Base-by-base conservation (phyloP, 2,329 filamentous ascomycete genomes). In the Acrocalymma vagum region DNA sequence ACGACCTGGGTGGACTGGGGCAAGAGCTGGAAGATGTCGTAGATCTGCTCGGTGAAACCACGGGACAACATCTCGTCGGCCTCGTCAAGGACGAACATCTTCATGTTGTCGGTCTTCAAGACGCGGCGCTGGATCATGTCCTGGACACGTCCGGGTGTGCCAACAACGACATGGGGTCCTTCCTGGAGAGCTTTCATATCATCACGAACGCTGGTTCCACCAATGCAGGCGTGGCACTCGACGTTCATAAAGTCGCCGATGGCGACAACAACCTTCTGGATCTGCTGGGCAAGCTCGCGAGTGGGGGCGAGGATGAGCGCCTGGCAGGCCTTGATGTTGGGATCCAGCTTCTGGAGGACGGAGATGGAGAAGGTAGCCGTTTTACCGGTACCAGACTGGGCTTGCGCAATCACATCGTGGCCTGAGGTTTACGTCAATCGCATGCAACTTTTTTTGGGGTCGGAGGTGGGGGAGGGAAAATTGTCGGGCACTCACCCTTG, bases 1-100 rank as follows among this genome's bases (percentile, higher is more conserved):
- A 97, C 93, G 59, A 99, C 94, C 83, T 99, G 94, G 72, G 93
- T 99, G 53, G 90, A 92, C 79, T 96, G 94, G 43, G 94, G 94
- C 39, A 99, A 88, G 49, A 96, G 89, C 79, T 96, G 93, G 87
- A 96, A 99, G 79, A 99, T 95, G 77, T 99, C 94, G 84, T 99
- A 99, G 80, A 99, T 99, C 82, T 99, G 94, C 82, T 99, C 94
- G 67, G 92, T 96, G 86, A 99, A 99, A 83, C 94, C 94, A 70
- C 93, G 93, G 72, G 90, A 95, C 80, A 99, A 85, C 89, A 99
- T 96, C 80, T 99, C 94, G 74, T 99, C 94, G 67, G 94, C 94
- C 82, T 99, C 94, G 72, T 99, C 94, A 64, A 99, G 90, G 66
- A 99, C 91, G 76, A 99, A 95, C 89, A 97, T 96, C 87, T 99